Conservation (phyloP, 2,329 filamentous ascomycete species). For the Didymella segeticola region DNA sequence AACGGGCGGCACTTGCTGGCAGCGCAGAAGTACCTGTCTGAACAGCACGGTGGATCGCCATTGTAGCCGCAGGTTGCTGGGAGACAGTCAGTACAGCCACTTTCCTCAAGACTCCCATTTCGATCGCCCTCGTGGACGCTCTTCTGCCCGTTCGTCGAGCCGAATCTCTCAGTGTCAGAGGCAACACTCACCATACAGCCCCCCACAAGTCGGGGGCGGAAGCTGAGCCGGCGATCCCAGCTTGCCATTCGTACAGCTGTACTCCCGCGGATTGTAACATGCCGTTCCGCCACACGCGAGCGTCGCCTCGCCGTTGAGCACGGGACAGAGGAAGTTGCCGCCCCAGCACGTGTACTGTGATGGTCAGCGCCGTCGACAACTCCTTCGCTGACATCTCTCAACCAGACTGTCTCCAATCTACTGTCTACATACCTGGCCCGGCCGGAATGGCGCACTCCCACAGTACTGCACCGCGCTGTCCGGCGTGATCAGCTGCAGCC, state of each 20-base stretch:
- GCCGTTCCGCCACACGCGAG: constrained; percentile 43
- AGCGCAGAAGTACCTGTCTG: constrained; percentile 1
- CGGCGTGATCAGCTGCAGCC: constrained; percentile 13
- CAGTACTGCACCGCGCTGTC: constrained; percentile 7
- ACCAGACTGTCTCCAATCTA: too few relatives aligned
- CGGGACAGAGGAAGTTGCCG: constrained; percentile 46
- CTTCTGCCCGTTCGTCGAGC: too few relatives aligned
- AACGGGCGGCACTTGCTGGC: constrained; percentile 6
- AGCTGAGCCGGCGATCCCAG: neutral
- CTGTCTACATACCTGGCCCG: constrained; percentile 5
- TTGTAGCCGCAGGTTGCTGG: constrained; percentile 2
- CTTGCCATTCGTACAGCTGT: constrained; percentile 20
- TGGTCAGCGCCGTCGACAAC: neutral
- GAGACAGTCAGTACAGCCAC: neutral
- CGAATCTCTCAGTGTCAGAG: too few relatives aligned
- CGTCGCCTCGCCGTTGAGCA: constrained; percentile 42
- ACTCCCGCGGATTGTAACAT: constrained; percentile 46
- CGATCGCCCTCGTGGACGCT: too few relatives aligned
- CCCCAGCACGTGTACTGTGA: constrained; percentile 50
- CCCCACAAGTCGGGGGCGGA: neutral
- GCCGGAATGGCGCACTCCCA: constrained; percentile 7
- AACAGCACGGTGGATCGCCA: neutral
- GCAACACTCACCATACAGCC: constrained; percentile 1
- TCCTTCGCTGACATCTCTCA: too few relatives aligned
- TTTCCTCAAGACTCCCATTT: too few relatives aligned